phyloP scores from a whole-genome alignment of 768 basidiomycete genomes.

The Cystofilobasidium capitatum region DNA sequence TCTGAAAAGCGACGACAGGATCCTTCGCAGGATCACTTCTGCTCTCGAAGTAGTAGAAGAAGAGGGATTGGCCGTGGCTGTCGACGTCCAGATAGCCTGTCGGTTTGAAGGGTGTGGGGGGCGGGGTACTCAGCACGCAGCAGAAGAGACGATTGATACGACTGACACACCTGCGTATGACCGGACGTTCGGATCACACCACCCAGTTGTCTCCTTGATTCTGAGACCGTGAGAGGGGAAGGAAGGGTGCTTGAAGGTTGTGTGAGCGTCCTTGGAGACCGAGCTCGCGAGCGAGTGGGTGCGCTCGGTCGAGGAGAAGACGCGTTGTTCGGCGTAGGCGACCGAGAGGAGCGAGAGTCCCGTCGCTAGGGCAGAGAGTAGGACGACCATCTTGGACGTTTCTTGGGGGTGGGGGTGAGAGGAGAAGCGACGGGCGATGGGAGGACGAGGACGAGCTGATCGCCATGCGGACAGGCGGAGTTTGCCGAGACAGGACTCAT shows the following conservation, averaged over 20 bases:
- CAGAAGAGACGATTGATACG: not conserved
- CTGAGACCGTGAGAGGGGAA: conserved; percentile 9
- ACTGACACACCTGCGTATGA: not conserved
- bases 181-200: conserved; percentile 24
- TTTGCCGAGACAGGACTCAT: too few species aligned
- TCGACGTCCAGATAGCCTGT: conserved; percentile 29
- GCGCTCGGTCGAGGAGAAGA: not conserved
- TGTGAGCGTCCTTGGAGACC: not conserved
- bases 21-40: conserved; percentile 25
- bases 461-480: too few species aligned
- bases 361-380: not conserved
- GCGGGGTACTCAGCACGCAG: not conserved
- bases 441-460: not conserved
- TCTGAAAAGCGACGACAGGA: conserved; percentile 18
- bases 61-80: conserved; percentile 5
- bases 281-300: not conserved
- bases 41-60: conserved; percentile 28
- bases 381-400: not conserved
- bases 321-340: not conserved
- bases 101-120: not conserved
- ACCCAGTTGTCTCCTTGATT: conserved; percentile 18
- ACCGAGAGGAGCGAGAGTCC: not conserved
- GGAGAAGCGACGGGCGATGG: not conserved
- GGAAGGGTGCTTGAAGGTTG: conserved; percentile 14
- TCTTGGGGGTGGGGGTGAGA: not conserved